These are phyloP conservation scores for Saccharomycopsis capsularis DNA, from an alignment of 805 yeast species.

Conservation along the genomic window DNA sequence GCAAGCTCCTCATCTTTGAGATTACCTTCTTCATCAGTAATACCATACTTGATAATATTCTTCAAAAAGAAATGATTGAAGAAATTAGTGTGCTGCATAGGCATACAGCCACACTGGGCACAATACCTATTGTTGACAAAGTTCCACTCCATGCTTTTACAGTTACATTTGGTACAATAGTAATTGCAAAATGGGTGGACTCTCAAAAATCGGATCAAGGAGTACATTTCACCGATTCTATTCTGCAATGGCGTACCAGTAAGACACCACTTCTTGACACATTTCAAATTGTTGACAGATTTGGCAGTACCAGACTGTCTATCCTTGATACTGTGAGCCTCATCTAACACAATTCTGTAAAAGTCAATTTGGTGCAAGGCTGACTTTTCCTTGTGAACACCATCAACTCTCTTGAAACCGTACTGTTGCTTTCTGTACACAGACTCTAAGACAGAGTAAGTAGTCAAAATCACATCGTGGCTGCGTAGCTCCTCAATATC, in stretches of 20 bases:
- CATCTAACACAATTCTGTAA: slow-evolving; percentile 85
- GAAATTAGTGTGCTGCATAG: slow-evolving; percentile 92
- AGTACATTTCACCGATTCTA: slow-evolving; percentile 93
- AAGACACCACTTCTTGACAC: slow-evolving; percentile 81
- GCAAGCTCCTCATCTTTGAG: slow-evolving; percentile 12
- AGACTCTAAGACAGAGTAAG: slow-evolving; percentile 88
- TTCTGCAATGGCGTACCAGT: slow-evolving; percentile 97
- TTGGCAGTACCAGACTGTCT: slow-evolving; percentile 88
- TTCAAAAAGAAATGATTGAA: slow-evolving; percentile 94
- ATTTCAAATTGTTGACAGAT: slow-evolving; percentile 70
- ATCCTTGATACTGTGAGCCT: slow-evolving; percentile 96
- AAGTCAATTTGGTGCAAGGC: slow-evolving; percentile 68
- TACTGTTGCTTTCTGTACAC: slow-evolving; percentile 73
- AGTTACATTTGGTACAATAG: slow-evolving; percentile 89
- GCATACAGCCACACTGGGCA: slow-evolving; percentile 80
- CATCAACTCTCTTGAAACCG: slow-evolving; percentile 73
- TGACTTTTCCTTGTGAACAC: slow-evolving; percentile 66
- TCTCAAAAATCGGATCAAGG: slow-evolving; percentile 77
- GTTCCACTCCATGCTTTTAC: slow-evolving; percentile 76
- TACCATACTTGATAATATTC: slow-evolving; percentile 82
- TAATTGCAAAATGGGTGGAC: slow-evolving; percentile 83
- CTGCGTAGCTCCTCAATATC: slow-evolving; percentile 45
- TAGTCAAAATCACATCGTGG: slow-evolving; percentile 80
- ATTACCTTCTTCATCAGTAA: slow-evolving; percentile 49
- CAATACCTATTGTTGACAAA: slow-evolving; percentile 81